A percentile compares a stretch with the other conserved stretches of the same genome.
Evolutionary conservation across 441 rosid species (phyloP).

Genomic region (Populus hybrid): DNA sequence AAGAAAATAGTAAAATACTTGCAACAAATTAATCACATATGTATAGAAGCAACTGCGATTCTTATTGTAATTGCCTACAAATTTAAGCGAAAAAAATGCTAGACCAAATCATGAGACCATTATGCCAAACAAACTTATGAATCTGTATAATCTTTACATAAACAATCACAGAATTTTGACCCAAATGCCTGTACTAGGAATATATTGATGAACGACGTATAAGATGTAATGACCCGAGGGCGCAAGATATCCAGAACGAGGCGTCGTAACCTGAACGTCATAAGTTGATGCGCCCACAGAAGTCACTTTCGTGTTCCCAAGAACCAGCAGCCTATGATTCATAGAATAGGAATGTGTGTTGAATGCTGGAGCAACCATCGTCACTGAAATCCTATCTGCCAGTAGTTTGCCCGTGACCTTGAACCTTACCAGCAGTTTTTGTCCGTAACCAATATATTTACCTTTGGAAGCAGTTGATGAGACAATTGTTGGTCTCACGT

Average conservation of each 20-base stretch:
- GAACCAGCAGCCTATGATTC: slow-evolving; percentile 74
- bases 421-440: slow-evolving; percentile 38
- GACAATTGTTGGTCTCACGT: slow-evolving; percentile 43
- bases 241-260: slow-evolving; percentile 53
- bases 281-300: slow-evolving; percentile 22
- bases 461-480: slow-evolving; percentile 21
- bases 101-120: no score
- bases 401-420: slow-evolving; percentile 31
- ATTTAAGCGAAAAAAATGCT: neutral
- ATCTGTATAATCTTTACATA: neutral
- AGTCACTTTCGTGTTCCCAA: slow-evolving; percentile 34
- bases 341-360: slow-evolving; percentile 73
- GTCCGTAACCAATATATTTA: slow-evolving; percentile 30
- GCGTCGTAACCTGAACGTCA: slow-evolving; percentile 36
- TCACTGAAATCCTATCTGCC: slow-evolving; percentile 33
- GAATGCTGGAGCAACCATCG: slow-evolving; percentile 66
- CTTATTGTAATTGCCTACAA: neutral
- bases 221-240: slow-evolving; percentile 80
- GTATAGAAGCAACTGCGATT: neutral
- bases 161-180: slow-evolving; percentile 46
- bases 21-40: no score
- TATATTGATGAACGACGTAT: slow-evolving; percentile 58
- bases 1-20: neutral
- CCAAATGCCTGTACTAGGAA: slow-evolving; percentile 76
- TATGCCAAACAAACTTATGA: no score